phyloP scores from a whole-genome alignment of 2,329 filamentous ascomycete genomes.

The Aspergillus jensenii region DNA sequence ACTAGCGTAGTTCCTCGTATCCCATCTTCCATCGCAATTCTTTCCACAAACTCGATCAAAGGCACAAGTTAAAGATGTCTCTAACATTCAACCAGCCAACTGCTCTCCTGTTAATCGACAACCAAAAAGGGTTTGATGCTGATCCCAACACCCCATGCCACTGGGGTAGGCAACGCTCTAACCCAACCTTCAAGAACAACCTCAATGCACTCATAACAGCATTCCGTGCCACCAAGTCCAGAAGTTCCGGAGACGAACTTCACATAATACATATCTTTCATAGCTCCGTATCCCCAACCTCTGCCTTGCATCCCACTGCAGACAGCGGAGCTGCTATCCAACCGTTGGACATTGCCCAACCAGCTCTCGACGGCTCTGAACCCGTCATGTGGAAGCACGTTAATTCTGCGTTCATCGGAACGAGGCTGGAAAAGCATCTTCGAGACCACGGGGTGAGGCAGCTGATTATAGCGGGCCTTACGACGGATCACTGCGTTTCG shows the following conservation, averaged over 20 bases:
- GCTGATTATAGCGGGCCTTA: conserved; percentile 45
- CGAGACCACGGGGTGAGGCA: conserved; percentile 35
- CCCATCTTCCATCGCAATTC: no score
- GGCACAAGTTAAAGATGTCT: no score
- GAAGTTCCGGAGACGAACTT: conserved; percentile 13
- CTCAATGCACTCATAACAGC: conserved; percentile 37
- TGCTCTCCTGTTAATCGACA: conserved; percentile 50
- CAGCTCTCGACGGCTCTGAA: conserved; percentile 35
- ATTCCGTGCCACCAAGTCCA: conserved; percentile 27
- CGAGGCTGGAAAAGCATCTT: conserved; percentile 41
- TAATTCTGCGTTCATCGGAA: conserved; percentile 50
- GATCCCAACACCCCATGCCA: conserved; percentile 29
- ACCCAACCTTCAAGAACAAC: conserved; percentile 47
- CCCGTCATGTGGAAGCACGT: conserved; percentile 45
- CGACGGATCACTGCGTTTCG: conserved; percentile 53
- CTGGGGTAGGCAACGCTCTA: conserved; percentile 46
- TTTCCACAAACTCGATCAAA: no score
- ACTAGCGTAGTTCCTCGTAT: no score
- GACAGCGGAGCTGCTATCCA: conserved; percentile 25
- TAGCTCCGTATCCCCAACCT: conserved; percentile 36
- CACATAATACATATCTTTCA: conserved; percentile 50
- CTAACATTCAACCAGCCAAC: conserved; percentile 27
- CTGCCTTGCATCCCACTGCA: conserved; percentile 37
- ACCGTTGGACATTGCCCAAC: conserved; percentile 32
- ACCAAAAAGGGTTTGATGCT: conserved; percentile 43